These are phyloP conservation scores for Phytophthora hybrid DNA, from an alignment of 352 stramenopile genomes.

Conservation along the genomic window DNA sequence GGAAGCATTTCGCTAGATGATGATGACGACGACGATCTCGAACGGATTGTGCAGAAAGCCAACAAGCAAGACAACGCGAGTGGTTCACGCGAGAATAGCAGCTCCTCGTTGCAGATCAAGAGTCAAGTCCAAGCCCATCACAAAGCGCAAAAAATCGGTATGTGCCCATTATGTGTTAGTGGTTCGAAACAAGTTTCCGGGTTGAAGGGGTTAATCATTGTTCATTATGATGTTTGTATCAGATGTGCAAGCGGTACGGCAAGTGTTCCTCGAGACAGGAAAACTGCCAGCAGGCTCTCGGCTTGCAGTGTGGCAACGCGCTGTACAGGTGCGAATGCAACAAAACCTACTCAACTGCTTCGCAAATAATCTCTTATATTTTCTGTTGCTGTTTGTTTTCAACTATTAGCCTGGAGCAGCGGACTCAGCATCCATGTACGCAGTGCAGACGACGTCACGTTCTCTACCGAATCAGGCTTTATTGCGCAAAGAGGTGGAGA, in stretches of 20 bases:
- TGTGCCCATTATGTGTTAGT: conserved; percentile 1
- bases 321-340: conserved; percentile 44
- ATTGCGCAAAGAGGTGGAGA: conserved; percentile 77
- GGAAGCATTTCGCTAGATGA: conserved; percentile 51
- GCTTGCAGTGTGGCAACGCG: conserved; percentile 65
- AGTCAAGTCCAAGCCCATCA: conserved; percentile 52
- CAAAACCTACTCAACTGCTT: not conserved
- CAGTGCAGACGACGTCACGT: conserved; percentile 69
- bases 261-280: conserved; percentile 51
- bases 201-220: conserved; percentile 4
- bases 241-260: conserved; percentile 46
- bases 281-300: conserved; percentile 49
- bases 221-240: conserved; percentile 12
- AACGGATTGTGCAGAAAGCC: conserved; percentile 67
- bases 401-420: conserved; percentile 27
- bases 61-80: conserved; percentile 47
- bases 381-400: not conserved
- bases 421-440: conserved; percentile 75
- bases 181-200: conserved; percentile 24
- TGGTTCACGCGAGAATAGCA: conserved; percentile 65
- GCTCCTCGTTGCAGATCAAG: conserved; percentile 69
- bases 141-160: conserved; percentile 19
- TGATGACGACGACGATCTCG: conserved; percentile 65
- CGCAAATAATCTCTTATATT: not conserved
- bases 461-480: conserved; percentile 59